Evolutionary conservation across 768 basidiomycete species (phyloP), one percentile per base, ranked within the genome.

Genomic region (Leccinum incarnatum): DNA sequence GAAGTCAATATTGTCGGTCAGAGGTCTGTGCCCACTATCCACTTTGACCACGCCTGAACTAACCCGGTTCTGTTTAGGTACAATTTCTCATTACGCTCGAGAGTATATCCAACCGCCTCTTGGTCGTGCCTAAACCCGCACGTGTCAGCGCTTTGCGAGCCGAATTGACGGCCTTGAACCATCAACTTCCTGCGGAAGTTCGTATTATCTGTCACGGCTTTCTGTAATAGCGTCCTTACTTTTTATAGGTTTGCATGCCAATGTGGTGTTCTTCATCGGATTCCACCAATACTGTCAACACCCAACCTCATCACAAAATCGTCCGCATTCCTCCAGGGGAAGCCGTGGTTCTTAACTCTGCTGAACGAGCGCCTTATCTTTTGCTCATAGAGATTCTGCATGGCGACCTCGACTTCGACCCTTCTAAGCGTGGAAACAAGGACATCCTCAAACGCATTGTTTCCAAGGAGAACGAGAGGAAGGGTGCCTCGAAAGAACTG

Each of bases 311-410:
- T 71, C 95, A 98, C 71, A 88, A 93, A 46, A 93, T 99, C 53
- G 95, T 98, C 53, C 87, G 97, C 62, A 96, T 99, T 68, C 95
- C 96, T 11, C 96, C 97, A 3, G 93, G 95, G 14, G 97, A 99
- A 77, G 91, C 93, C 57, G 97, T 98, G 48, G 97, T 98, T 10
- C 82, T 99, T 27, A 99, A 99, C 71, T 98, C 96, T 19, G 97
- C 97, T 3, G 95, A 99, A 74, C 84, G 91, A 36, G 95, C 94
- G 0, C 97, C 97, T 5, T 99, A 92, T 70, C 80, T 99, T 19
- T 82, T 99, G 23, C 81, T 95, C 60, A 84, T 98, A 58, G 97
- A 99, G 74, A 88, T 98, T 48, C 79, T 98, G 30, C 83, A 86
- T 60, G 87, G 86, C 32, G 96, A 98, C 65, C 81, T 99, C 34